A percentile compares a stretch with the other conserved stretches of the same genome.
Evolutionary conservation across 2,329 filamentous ascomycete genomes (phyloP).

Genomic region (Neoarthrinium moseri): DNA sequence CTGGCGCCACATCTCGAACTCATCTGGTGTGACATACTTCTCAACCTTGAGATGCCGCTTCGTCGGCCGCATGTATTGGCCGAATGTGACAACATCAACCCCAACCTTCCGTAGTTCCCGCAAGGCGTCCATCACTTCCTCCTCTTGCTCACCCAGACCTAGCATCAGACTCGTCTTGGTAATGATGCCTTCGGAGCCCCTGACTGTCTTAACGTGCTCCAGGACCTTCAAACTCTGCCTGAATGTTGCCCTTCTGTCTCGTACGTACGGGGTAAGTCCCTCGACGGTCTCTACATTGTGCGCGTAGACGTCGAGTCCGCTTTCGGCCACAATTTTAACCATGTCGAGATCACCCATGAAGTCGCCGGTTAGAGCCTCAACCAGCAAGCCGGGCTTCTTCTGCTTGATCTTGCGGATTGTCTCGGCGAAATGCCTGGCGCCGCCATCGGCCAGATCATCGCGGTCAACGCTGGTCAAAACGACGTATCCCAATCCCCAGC

Average conservation of each 20-base stretch:
- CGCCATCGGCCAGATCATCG: conserved; percentile 87
- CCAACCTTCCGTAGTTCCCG: conserved; percentile 74
- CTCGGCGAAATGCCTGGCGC: conserved; percentile 86
- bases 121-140: conserved; percentile 78
- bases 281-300: conserved; percentile 98
- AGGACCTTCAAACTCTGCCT: conserved; percentile 80
- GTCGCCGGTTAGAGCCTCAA: conserved; percentile 85
- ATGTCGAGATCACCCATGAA: conserved; percentile 83
- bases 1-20: conserved; percentile 89
- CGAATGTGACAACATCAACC: conserved; percentile 96
- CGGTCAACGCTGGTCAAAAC: conserved; percentile 92
- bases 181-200: conserved; percentile 68
- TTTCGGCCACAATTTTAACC: conserved; percentile 80
- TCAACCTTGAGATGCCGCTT: conserved; percentile 97
- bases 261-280: conserved; percentile 81
- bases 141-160: conserved; percentile 87
- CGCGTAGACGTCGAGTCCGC: conserved; percentile 92
- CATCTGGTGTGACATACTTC: conserved; percentile 87
- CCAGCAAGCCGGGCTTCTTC: conserved; percentile 73
- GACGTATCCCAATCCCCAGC: conserved; percentile 95
- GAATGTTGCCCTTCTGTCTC: conserved; percentile 88
- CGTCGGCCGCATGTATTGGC: conserved; percentile 99
- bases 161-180: conserved; percentile 99
- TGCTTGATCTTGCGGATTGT: conserved; percentile 92
- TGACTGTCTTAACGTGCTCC: conserved; percentile 75